Evolutionary conservation across 306 rosid species (phyloP), one percentile per base, ranked within the genome.

Genomic region (Fragaria iinumae): DNA sequence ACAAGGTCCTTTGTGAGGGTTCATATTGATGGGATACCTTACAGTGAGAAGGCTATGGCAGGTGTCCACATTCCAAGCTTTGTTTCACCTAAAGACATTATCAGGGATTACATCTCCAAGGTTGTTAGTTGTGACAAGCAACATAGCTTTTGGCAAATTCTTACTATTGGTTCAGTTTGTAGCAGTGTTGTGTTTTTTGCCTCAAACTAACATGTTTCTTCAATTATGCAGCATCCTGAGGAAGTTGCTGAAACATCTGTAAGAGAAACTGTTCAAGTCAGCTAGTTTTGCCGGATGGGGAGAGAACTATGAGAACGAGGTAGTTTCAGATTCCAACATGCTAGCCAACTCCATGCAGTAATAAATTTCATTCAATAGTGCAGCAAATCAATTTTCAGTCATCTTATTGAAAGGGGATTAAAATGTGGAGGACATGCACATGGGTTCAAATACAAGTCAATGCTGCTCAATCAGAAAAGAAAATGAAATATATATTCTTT

Each of bases 401-500:
- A 0, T 48, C 16, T 48, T 12, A 12, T 13, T 48, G 18, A 11
- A 11, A 10, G 16, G 50, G 50, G 4, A 2, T 45, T 14, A 2
- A 45, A 45, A 45, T 11, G 50, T 12, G 45, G 57, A 1, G 21
- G 56, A 2, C 23, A 43, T 8, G 9, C 62, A 20, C n/a, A 55
- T 25, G 12, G 55, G 50, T 80, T 73, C 72, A 13, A 71, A 71
- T 53, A 82, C 14, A 59, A 12, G 11, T 59, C 74, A 80, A 67
- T 32, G 38, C 68, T 75, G 72, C 69, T 69, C 27, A 17, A 59
- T 57, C 52, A 62, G 45, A 45, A 65, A 43, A 71, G 67, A 81
- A 79, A 43, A 68, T 71, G 76, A 47, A 39, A 39, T 44, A 57
- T 76, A 70, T 34, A 62, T 65, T 65, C 27, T 50, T 27, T 64